These are phyloP conservation scores for Saccharomyces hybrid DNA, from an alignment of 1,139 yeast species.

Conservation along the genomic window DNA sequence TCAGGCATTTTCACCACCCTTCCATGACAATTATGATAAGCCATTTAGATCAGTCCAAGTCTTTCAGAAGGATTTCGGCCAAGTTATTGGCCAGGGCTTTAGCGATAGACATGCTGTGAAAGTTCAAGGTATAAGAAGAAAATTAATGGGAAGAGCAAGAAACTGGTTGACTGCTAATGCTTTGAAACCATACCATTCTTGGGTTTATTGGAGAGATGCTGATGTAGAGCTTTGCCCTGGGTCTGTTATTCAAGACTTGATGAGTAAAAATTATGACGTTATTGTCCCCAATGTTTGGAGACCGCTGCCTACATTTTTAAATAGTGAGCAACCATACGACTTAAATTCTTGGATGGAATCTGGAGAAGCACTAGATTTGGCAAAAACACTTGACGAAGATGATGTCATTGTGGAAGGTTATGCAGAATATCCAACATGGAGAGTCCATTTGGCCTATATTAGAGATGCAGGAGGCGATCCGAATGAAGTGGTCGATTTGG, in stretches of 20 bases:
- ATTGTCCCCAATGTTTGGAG: conserved; percentile 87
- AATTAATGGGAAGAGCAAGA: conserved; percentile 66
- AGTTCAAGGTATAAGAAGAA: conserved; percentile 76
- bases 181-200: conserved; percentile 58
- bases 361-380: conserved; percentile 74
- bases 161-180: conserved; percentile 62
- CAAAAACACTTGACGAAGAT: conserved; percentile 71
- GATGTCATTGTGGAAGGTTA: conserved; percentile 92
- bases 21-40: conserved; percentile 53
- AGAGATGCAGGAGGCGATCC: conserved; percentile 84
- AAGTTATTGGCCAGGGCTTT: conserved; percentile 79
- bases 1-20: conserved; percentile 55
- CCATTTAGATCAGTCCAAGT: conserved; percentile 75
- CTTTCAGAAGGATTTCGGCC: conserved; percentile 79
- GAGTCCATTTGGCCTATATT: conserved; percentile 82
- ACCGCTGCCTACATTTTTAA: conserved; percentile 84
- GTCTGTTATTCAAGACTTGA: conserved; percentile 54
- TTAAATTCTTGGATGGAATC: conserved; percentile 87
- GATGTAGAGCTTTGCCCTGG: conserved; percentile 60
- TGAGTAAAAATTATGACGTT: conserved; percentile 59
- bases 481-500: conserved; percentile 78
- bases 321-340: conserved; percentile 85
- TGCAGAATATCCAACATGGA: conserved; percentile 88
- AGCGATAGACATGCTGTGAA: conserved; percentile 83
- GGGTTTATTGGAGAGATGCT: conserved; percentile 79